Base-by-base conservation (phyloP, 2,329 filamentous ascomycete genomes). In the Aureobasidium sp. region DNA sequence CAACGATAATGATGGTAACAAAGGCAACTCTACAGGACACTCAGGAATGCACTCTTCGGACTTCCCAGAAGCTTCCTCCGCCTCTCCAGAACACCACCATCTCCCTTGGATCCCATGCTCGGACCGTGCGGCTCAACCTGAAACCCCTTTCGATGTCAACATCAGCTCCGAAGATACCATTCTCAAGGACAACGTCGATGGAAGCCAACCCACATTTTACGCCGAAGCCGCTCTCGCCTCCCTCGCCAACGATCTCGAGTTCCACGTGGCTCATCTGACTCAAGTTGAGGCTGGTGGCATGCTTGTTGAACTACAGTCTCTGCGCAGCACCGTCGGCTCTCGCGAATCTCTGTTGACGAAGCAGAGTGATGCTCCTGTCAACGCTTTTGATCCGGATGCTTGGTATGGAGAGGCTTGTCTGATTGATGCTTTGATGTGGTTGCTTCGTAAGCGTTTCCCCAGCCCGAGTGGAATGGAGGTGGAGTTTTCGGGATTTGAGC, bases 401-500 rank as follows among this genome's bases (percentile, higher is more conserved):
- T 46, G 43, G 43, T 29, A 29, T 10, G 43, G 45, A 3, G 25
- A 47, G 7, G 8, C 7, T 19, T 47, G 45, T 19, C 15, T 31
- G 2, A 29, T 47, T 15, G 25, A 47, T 29, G 45, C 25, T 13
- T n/a, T 31, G 27, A 29, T 19, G 2, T 47, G 45, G 45, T 29
- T 29, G 17, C 15, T 47, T 11, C 5, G 17, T 2, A 47, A 19
- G 9, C 25, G 45, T 10, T 31, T 27, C 13, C 11, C 42, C 13
- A 11, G 13, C 19, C 7, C 3, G 7, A 7, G 9, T 2, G n/a
- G 9, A 2, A 3, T 6, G 1, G 1, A 19, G 4, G 2, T 40
- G 11, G 37, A 4, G 13, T n/a, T 40, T 17, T 13, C 17, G 2
- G n/a, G 19, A 5, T 13, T 25, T 11, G 40, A 23, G 3, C 15